Conservation (phyloP, 306 rosid genomes). For the Inga laurina region DNA sequence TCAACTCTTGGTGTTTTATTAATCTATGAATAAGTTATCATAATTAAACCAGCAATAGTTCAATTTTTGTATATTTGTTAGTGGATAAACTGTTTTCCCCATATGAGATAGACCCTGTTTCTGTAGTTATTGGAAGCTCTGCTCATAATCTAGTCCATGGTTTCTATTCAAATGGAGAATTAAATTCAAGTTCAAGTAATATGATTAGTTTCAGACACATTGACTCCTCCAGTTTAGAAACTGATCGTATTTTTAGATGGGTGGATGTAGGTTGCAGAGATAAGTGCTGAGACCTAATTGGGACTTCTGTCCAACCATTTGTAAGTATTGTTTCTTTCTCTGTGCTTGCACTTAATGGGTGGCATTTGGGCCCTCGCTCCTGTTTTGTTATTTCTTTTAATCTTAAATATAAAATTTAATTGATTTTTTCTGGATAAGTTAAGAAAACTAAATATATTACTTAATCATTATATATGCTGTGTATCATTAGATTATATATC, state of each 20-base stretch:
- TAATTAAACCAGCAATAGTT: constrained; percentile 15
- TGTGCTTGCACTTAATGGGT: constrained; percentile 57
- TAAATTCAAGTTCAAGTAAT: constrained; percentile 22
- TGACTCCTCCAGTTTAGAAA: constrained; percentile 30
- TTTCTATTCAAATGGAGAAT: constrained; percentile 45
- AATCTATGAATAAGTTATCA: constrained; percentile 13
- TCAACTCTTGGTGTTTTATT: constrained; percentile 54
- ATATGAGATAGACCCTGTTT: constrained; percentile 71
- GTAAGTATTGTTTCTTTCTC: constrained; percentile 69
- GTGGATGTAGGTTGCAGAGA: constrained; percentile 51
- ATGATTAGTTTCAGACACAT: neutral
- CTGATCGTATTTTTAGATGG: constrained; percentile 43
- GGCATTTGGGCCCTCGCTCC: constrained; percentile 52
- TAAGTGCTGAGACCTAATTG: constrained; percentile 55
- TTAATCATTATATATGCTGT: no score
- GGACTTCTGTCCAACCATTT: constrained; percentile 64
- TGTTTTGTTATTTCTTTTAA: neutral
- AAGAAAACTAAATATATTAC: no score
- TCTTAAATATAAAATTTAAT: no score
- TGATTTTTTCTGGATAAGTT: no score
- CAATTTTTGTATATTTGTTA: constrained; percentile 42
- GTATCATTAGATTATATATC: no score
- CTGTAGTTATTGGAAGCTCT: constrained; percentile 77
- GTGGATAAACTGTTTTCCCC: constrained; percentile 56
- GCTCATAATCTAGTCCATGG: constrained; percentile 68